Base-by-base conservation (phyloP, 192 early-diverging fungal genomes). In the Funneliformis mosseae region DNA sequence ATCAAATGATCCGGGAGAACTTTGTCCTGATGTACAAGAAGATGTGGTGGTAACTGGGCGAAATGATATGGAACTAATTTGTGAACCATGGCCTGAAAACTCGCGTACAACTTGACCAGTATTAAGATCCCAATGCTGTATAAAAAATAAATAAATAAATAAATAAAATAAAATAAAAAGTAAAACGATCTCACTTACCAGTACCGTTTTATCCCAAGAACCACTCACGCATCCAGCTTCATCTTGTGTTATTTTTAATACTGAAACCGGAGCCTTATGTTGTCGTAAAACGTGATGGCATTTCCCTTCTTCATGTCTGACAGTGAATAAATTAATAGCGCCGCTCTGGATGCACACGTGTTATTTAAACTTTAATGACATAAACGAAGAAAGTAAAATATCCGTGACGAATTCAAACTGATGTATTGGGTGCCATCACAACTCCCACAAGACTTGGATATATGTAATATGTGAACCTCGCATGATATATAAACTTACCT, bases 251-350 rank as follows among this genome's bases (percentile, higher is more conserved):
- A 96, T 91, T 62, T 88, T 89, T 25, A 99, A 81, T 1, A 93
- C 90, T 0, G 97, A 97, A 5, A 99, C 97, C 5, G 96, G 92
- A 23, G 87, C 90, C 14, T 85, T 92, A 77, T 99, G 98, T 68
- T 92, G 88, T 41, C 89, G 83, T 43, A 99, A 88, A 1, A 95
- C 89, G 80, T 96, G 90, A 61, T 96, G 93, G 55, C 95, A 93
- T 39, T 89, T 89, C 6, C 97, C 98, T 87, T 99, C 98, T 77
- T 99, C 96, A 79, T 98, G 96, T 48, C 97, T 88, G 4, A 97
- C 91, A 2, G 92, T 92, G 88, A 90, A 95, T 39, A 99, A 82
- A 74, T 94, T 96, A 38, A 99, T 94, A 8, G 88, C 84, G 4
- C 97, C 96, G 77, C 89, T 94, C 87, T 93, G 78, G 67, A 43